phyloP scores from a whole-genome alignment of 106 monocot species.

The Acorus gramineus region DNA sequence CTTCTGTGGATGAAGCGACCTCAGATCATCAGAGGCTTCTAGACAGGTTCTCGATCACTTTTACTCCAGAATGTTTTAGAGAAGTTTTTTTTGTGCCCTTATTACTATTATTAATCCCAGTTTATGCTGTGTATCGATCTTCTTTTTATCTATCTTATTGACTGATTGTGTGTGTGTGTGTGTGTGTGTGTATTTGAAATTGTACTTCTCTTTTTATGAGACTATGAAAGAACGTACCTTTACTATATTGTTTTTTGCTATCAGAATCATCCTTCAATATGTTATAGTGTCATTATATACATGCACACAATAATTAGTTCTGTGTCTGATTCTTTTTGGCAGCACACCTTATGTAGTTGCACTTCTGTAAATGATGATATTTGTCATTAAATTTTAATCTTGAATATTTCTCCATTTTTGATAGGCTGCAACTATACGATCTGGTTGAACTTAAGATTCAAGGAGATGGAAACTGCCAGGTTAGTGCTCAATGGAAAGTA shows the following conservation, averaged over 20 bases:
- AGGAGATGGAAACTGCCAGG: slow-evolving; percentile 79
- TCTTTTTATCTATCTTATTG: too few relatives aligned
- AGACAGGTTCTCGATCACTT: slow-evolving; percentile 26
- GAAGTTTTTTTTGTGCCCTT: slow-evolving; percentile 7
- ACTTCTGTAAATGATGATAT: background rate
- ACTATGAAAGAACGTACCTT: too few relatives aligned
- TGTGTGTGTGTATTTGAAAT: too few relatives aligned
- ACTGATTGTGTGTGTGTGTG: too few relatives aligned
- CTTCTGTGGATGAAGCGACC: slow-evolving; percentile 63
- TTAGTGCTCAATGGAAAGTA: slow-evolving; percentile 2
- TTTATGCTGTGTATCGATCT: too few relatives aligned
- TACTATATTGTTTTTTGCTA: too few relatives aligned
- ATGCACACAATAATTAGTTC: too few relatives aligned
- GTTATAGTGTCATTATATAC: too few relatives aligned
- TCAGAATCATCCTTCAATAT: too few relatives aligned
- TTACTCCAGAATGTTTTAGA: background rate
- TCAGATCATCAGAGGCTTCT: slow-evolving; percentile 73
- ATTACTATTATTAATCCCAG: too few relatives aligned
- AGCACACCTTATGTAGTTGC: background rate
- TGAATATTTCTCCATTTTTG: background rate
- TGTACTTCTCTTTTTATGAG: too few relatives aligned
- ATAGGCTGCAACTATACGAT: slow-evolving; percentile 61
- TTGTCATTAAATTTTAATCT: background rate
- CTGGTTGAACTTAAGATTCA: slow-evolving; percentile 59
- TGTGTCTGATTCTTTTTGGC: too few relatives aligned